These are phyloP conservation scores for Teratosphaeria pseudoeucalypti DNA, from an alignment of 2,329 filamentous ascomycete species.

Conservation along the genomic window DNA sequence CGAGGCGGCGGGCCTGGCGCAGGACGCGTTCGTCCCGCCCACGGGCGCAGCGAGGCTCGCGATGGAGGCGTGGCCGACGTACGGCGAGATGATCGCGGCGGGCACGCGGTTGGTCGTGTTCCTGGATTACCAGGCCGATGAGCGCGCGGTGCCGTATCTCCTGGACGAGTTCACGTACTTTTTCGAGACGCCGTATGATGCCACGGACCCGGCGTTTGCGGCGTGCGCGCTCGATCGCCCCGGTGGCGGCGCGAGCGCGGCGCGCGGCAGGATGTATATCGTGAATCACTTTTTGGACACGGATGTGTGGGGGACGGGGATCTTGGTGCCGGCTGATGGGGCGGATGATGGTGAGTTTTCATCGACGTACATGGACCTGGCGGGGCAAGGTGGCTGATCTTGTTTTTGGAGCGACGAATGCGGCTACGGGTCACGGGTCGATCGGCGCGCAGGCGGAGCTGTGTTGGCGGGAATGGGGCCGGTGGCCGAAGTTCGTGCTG, in stretches of 20 bases:
- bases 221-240: conserved; percentile 37
- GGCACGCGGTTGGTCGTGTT: conserved; percentile 64
- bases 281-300: conserved; percentile 40
- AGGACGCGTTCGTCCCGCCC: conserved; percentile 31
- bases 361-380: too few relatives aligned
- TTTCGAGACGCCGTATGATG: conserved; percentile 37
- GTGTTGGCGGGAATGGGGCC: conserved; percentile 30
- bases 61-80: conserved; percentile 66
- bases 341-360: conserved; percentile 14
- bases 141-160: conserved; percentile 67
- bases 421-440: conserved; percentile 34
- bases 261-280: conserved; percentile 33
- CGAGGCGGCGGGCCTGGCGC: conserved; percentile 38
- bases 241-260: conserved; percentile 23
- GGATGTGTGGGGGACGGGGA: conserved; percentile 26
- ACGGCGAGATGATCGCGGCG: conserved; percentile 62
- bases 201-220: conserved; percentile 27
- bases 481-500: conserved; percentile 33
- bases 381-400: too few relatives aligned
- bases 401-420: conserved; percentile 29
- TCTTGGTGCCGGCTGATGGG: conserved; percentile 33
- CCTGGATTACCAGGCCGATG: conserved; percentile 72
- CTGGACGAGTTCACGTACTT: conserved; percentile 53
- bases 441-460: conserved; percentile 32
- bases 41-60: conserved; percentile 16